Percentiles rank a stretch among this genome's conserved stretches.
phyloP scores from a whole-genome alignment of 805 yeast genomes.

The Saccharomyces mikatae region DNA sequence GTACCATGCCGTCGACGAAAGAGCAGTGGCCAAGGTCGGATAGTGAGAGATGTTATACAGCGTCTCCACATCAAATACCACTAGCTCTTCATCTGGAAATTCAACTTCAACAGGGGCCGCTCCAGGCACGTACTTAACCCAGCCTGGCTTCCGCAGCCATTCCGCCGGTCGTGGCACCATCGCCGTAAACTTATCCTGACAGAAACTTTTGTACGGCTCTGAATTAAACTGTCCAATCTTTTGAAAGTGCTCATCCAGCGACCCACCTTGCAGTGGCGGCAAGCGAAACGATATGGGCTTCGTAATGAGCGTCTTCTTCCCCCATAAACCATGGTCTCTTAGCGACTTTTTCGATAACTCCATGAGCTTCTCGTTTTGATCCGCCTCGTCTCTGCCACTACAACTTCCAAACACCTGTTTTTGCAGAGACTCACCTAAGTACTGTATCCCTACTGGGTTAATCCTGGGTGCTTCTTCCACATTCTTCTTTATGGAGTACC shows the following conservation, averaged over 20 bases:
- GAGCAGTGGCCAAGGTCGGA: constrained; percentile 77
- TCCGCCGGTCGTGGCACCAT: constrained; percentile 36
- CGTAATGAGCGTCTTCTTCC: constrained; percentile 57
- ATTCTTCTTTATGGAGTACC: not conserved
- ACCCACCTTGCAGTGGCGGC: constrained; percentile 66
- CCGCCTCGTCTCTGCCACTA: constrained; percentile 17
- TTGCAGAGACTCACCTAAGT: constrained; percentile 53
- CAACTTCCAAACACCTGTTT: constrained; percentile 43
- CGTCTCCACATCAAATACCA: constrained; percentile 88
- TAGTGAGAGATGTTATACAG: constrained; percentile 66
- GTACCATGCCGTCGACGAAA: constrained; percentile 75
- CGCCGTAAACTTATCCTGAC: constrained; percentile 39
- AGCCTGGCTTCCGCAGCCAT: constrained; percentile 64
- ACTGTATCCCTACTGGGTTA: constrained; percentile 77
- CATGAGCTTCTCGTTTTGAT: constrained; percentile 31
- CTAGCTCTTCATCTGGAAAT: constrained; percentile 60
- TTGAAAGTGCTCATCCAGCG: constrained; percentile 80
- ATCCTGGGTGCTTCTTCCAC: constrained; percentile 42
- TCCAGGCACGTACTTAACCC: constrained; percentile 65
- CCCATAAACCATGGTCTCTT: constrained; percentile 54
- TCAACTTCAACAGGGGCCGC: constrained; percentile 47
- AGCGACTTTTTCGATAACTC: constrained; percentile 56
- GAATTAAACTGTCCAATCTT: constrained; percentile 53
- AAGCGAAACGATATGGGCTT: constrained; percentile 53
- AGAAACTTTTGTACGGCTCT: constrained; percentile 47